Percentiles rank a stretch among this genome's conserved stretches.
Evolutionary conservation across 768 basidiomycete species (phyloP).

Genomic region (Tulasnella sp.): DNA sequence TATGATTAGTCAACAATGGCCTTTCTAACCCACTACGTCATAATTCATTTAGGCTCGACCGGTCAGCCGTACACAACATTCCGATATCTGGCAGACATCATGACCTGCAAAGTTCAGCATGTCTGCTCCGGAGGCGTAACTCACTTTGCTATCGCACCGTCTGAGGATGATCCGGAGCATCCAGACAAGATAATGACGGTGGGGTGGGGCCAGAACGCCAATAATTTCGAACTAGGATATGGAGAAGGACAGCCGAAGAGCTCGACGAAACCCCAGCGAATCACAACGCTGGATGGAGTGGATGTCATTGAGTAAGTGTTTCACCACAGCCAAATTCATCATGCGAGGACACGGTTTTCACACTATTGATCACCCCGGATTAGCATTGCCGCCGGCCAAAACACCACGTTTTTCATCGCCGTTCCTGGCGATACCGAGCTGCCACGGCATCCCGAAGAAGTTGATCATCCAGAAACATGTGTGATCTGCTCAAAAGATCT

Average conservation of each 20-base stretch:
- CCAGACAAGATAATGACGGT: slow-evolving; percentile 18
- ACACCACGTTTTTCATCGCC: slow-evolving; percentile 74
- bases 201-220: slow-evolving; percentile 21
- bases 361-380: too few relatives aligned
- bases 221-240: slow-evolving; percentile 62
- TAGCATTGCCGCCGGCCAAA: slow-evolving; percentile 76
- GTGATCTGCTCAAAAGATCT: slow-evolving; percentile 56
- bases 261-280: slow-evolving; percentile 64
- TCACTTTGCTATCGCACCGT: slow-evolving; percentile 65
- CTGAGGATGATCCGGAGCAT: slow-evolving; percentile 43
- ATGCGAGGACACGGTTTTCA: too few relatives aligned
- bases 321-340: background rate
- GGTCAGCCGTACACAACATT: slow-evolving; percentile 83
- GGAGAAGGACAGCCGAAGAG: slow-evolving; percentile 74
- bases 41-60: slow-evolving; percentile 51
- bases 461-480: slow-evolving; percentile 55
- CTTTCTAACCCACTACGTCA: too few relatives aligned
- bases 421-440: slow-evolving; percentile 64
- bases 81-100: slow-evolving; percentile 74
- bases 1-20: too few relatives aligned
- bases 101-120: slow-evolving; percentile 66
- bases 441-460: slow-evolving; percentile 63
- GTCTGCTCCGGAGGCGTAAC: slow-evolving; percentile 78
- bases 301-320: slow-evolving; percentile 59
- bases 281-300: slow-evolving; percentile 59